A percentile compares a stretch with the other conserved stretches of the same genome.
Evolutionary conservation across 139 green algal species (phyloP).

Genomic region (Pleodorina starrii): DNA sequence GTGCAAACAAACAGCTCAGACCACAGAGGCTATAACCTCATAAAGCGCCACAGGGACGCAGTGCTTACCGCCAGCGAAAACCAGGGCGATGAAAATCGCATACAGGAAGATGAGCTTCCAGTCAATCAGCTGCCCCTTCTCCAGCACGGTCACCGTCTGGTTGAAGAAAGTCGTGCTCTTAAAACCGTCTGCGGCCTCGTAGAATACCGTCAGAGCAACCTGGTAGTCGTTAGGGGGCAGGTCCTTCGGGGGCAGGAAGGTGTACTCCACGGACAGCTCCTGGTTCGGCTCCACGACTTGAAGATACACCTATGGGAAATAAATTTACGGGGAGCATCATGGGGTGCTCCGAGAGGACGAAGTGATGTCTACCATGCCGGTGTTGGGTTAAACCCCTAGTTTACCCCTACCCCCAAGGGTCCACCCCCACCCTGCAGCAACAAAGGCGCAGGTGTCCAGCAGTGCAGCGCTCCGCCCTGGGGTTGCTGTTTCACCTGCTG

Average conservation of each 20-base stretch:
- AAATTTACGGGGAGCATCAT: too few relatives aligned
- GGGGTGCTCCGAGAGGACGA: too few relatives aligned
- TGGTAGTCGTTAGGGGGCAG: slow-evolving; percentile 67
- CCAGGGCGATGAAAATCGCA: slow-evolving; percentile 57
- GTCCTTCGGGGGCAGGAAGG: slow-evolving; percentile 69
- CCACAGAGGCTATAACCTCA: too few relatives aligned
- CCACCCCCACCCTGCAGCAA: too few relatives aligned
- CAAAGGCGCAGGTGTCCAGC: too few relatives aligned
- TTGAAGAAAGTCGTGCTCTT: slow-evolving; percentile 83
- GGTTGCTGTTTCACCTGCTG: slow-evolving; percentile 69
- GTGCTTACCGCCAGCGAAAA: slow-evolving; percentile 68
- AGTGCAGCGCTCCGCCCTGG: too few relatives aligned
- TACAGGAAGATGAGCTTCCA: slow-evolving; percentile 76
- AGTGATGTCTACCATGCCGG: too few relatives aligned
- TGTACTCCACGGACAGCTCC: slow-evolving; percentile 78
- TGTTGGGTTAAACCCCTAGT: too few relatives aligned
- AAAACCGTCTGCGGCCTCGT: slow-evolving; percentile 52
- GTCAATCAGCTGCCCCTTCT: slow-evolving; percentile 75
- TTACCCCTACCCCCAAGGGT: too few relatives aligned
- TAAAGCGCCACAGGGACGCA: too few relatives aligned
- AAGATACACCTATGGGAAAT: slow-evolving; percentile 61
- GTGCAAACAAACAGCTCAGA: too few relatives aligned
- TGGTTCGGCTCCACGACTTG: slow-evolving; percentile 61
- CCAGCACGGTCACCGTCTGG: slow-evolving; percentile 77
- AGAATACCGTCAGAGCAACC: slow-evolving; percentile 72